A percentile compares a stretch with the other conserved stretches of the same genome.
Conservation (phyloP, 352 stramenopile genomes). For the Bremia lactucae region DNA sequence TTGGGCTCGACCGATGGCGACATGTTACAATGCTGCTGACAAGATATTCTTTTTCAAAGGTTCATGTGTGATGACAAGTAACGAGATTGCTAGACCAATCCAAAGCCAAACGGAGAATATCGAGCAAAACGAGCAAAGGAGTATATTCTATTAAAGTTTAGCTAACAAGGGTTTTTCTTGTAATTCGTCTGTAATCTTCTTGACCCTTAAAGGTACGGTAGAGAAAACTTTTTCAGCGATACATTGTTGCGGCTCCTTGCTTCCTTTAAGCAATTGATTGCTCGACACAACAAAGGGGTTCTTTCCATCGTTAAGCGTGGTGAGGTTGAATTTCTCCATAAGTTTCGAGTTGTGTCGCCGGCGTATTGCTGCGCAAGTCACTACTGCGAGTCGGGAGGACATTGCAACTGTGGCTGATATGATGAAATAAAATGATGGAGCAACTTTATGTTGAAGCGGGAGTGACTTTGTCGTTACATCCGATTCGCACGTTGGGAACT, state of each 20-base stretch:
- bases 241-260: constrained; percentile 21
- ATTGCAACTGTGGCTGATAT: constrained; percentile 5
- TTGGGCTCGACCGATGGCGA: background rate
- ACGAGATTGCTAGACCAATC: too few species aligned
- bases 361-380: constrained; percentile 6
- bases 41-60: background rate
- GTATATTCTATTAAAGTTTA: too few species aligned
- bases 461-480: too few species aligned
- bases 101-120: too few species aligned
- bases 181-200: constrained; percentile 10
- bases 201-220: constrained; percentile 43
- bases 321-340: constrained; percentile 52
- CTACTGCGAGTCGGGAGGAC: constrained; percentile 9
- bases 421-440: too few species aligned
- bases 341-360: constrained; percentile 25
- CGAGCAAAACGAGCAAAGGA: too few species aligned
- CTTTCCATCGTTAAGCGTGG: constrained; percentile 52
- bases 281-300: constrained; percentile 58
- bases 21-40: background rate
- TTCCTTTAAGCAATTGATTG: constrained; percentile 35
- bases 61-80: background rate
- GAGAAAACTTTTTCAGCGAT: constrained; percentile 56
- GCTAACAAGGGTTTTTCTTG: constrained; percentile 48
- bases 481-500: too few species aligned
- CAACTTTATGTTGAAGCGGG: too few species aligned